Percentiles rank a stretch among this genome's conserved stretches.
phyloP scores from a whole-genome alignment of 2,329 filamentous ascomycete genomes.

The Aspergillus neotritici region DNA sequence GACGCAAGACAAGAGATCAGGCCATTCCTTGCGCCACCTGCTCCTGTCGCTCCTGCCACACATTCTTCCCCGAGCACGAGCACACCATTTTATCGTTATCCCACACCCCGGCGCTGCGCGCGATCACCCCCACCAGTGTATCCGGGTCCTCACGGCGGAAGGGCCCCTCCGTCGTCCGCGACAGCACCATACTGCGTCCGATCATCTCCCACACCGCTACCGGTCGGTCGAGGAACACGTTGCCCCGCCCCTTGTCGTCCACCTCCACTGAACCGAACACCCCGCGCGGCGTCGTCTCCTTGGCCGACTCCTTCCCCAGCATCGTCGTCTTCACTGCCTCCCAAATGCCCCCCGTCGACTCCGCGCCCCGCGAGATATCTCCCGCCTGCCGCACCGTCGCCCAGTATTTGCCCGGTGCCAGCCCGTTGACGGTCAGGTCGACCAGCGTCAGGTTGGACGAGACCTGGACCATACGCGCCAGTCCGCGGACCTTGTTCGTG shows the following conservation, averaged over 20 bases:
- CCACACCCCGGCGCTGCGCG: conserved; percentile 94
- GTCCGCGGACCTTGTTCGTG: conserved; percentile 67
- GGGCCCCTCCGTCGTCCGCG: conserved; percentile 57
- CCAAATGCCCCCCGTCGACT: conserved; percentile 81
- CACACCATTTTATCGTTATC: conserved; percentile 98
- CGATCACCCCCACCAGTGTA: conserved; percentile 88
- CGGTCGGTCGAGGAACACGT: conserved; percentile 71
- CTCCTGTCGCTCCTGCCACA: conserved; percentile 94
- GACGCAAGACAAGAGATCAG: conserved; percentile 40
- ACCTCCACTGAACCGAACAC: conserved; percentile 72
- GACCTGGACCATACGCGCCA: conserved; percentile 92
- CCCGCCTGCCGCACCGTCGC: conserved; percentile 82
- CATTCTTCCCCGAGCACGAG: conserved; percentile 93
- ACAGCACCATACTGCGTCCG: conserved; percentile 84
- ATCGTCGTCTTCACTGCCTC: conserved; percentile 46
- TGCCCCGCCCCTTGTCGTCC: conserved; percentile 67
- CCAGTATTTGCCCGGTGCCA: conserved; percentile 73
- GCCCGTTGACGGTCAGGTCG: conserved; percentile 78
- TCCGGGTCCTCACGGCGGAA: conserved; percentile 69
- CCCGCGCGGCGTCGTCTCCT: conserved; percentile 47
- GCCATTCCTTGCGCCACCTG: conserved; percentile 87
- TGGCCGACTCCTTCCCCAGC: conserved; percentile 27
- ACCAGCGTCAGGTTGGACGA: conserved; percentile 71
- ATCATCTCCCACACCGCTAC: conserved; percentile 96
- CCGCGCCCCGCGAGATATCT: conserved; percentile 77